Evolutionary conservation across 108 stramenopile genomes (phyloP), one percentile per base, ranked within the genome.

Genomic region (Pseudonitzschia multistriata): DNA sequence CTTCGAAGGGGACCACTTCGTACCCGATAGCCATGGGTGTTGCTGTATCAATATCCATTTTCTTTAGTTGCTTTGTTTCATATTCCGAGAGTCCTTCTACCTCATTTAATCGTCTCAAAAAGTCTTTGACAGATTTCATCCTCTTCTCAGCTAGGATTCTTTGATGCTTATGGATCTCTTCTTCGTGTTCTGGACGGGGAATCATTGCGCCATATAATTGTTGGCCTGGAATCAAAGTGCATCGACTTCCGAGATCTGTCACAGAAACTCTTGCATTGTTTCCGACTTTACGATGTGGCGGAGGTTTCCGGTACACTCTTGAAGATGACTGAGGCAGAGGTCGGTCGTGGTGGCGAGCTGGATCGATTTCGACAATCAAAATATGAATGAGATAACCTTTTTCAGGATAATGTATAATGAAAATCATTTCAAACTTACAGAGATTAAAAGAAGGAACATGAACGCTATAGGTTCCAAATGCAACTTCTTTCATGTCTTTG

Each of bases 321-420:
- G 92, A 86, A 15, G 55, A 74, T 0, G 92, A 93, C 35, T 79
- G 55, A n/a, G 88, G 79, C 8, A 89, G 77, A 1, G 92, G 92
- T 56, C 76, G 68, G 56, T 91, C 89, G 48, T 65, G 71, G 68
- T 76, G 85, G 28, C 86, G 83, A 64, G 89, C 88, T 71, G 34
- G 40, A 42, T 39, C 6, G 59, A 37, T 2, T 22, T 2, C 1
- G 59, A 21, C 3, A 45, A 15, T 39, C 29, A 50, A 25, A 28
- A 50, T 33, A 49, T 8, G 8, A 0, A 28, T 33, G 25, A 27
- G 33, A 50, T 7, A 31, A 67, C 28, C 3, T 15, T 13, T 24
- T 37, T 19, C 8, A 31, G 25, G 22, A 24, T 25, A 5, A 10
- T 24, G 30, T 0, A 47, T 21, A 64, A 59, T 42, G 40, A 29